Evolutionary conservation across 371 early-diverging fungal species (phyloP).

Genomic region (Nosema granulosis): DNA sequence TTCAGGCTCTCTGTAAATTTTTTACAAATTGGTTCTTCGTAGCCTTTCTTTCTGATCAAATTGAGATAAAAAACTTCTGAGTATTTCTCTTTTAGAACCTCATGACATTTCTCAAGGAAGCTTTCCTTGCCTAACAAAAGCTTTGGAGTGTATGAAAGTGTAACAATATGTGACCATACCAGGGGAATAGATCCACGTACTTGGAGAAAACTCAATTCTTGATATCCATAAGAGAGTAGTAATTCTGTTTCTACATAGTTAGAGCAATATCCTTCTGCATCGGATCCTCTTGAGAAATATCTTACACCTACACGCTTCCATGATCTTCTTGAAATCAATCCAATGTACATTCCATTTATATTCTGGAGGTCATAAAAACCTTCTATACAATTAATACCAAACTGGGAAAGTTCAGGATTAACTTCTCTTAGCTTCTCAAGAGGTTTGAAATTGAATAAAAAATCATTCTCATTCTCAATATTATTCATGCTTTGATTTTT

Average conservation of each 20-base stretch:
- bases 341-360: slow-evolving; percentile 18
- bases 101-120: slow-evolving; percentile 47
- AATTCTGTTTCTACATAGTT: slow-evolving; percentile 97
- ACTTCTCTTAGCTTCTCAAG: slow-evolving; percentile 36
- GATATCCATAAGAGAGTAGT: slow-evolving; percentile 68
- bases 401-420: slow-evolving; percentile 1
- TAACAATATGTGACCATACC: slow-evolving; percentile 84
- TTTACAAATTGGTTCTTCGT: slow-evolving; percentile 55
- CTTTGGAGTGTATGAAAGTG: slow-evolving; percentile 79
- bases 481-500: slow-evolving; percentile 14
- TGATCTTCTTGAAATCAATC: slow-evolving; percentile 79
- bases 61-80: slow-evolving; percentile 58
- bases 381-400: slow-evolving; percentile 55
- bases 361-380: slow-evolving; percentile 57
- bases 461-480: slow-evolving; percentile 52
- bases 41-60: slow-evolving; percentile 53
- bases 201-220: slow-evolving; percentile 72
- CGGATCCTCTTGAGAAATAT: slow-evolving; percentile 85
- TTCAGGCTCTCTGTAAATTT: slow-evolving; percentile 33
- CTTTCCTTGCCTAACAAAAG: slow-evolving; percentile 42
- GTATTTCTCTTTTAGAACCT: slow-evolving; percentile 50
- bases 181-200: slow-evolving; percentile 87
- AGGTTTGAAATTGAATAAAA: slow-evolving; percentile 63
- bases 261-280: slow-evolving; percentile 87
- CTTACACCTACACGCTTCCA: slow-evolving; percentile 90